These are phyloP conservation scores for Cucumis sativus DNA, from an alignment of 306 rosid species.

Conservation along the genomic window DNA sequence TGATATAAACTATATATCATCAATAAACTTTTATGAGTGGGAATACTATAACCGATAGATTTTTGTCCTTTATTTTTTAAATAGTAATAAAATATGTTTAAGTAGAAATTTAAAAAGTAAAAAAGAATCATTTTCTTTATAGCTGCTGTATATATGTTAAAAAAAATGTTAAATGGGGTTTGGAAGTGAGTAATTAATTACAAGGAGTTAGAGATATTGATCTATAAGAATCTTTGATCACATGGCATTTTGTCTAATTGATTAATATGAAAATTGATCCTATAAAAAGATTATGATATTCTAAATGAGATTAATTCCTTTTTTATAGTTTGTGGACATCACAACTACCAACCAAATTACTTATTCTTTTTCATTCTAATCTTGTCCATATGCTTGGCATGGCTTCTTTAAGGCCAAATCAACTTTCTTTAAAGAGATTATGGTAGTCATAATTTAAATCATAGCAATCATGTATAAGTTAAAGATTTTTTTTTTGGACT, in stretches of 20 bases:
- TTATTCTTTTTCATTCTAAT: not conserved
- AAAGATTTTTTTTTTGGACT: too few relatives aligned
- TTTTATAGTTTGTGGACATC: conserved; percentile 2
- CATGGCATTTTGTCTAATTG: conserved; percentile 2
- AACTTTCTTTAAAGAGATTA: not conserved
- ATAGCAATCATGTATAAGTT: too few relatives aligned
- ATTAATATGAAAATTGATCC: not conserved
- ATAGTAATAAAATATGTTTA: not conserved
- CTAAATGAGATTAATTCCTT: conserved; percentile 5
- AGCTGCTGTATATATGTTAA: not conserved
- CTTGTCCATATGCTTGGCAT: not conserved
- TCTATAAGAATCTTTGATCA: conserved; percentile 5
- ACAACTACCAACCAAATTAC: not conserved
- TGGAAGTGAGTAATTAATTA: not conserved
- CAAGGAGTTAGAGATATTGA: not conserved
- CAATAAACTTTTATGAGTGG: too few relatives aligned
- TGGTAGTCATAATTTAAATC: too few relatives aligned
- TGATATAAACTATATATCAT: too few relatives aligned
- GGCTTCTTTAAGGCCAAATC: not conserved
- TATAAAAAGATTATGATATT: conserved; percentile 15
- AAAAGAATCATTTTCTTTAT: not conserved
- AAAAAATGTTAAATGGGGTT: not conserved
- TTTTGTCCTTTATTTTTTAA: too few relatives aligned
- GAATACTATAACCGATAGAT: too few relatives aligned
- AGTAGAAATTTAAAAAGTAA: not conserved